These are phyloP conservation scores for Olyra latifolia DNA, from an alignment of 176 grass and related monocot genomes.

Conservation along the genomic window DNA sequence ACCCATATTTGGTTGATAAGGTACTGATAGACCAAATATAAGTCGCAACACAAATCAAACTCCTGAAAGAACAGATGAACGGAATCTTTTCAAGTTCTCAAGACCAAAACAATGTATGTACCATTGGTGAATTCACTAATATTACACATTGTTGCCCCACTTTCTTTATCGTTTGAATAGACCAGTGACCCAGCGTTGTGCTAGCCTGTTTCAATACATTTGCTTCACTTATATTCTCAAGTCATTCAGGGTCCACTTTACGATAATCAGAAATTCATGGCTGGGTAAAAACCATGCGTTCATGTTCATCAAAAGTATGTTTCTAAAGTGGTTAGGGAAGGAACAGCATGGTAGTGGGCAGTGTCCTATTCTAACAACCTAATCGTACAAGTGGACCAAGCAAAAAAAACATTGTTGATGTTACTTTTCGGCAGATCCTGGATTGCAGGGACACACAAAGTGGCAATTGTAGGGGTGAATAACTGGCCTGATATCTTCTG, in stretches of 20 bases:
- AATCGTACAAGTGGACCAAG: constrained; percentile 34
- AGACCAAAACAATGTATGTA: not conserved
- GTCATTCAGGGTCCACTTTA: not conserved
- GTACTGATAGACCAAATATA: not conserved
- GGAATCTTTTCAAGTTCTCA: not conserved
- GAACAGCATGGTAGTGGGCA: constrained; percentile 27
- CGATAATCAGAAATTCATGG: constrained; percentile 17
- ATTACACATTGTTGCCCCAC: not conserved
- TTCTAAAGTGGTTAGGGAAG: constrained; percentile 26
- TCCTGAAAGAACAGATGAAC: not conserved
- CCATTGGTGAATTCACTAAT: not conserved
- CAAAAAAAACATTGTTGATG: constrained; percentile 1
- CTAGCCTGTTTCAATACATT: not conserved
- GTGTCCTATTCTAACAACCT: constrained; percentile 40
- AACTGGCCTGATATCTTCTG: not conserved
- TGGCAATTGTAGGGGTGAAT: constrained; percentile 7
- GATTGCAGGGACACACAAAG: constrained; percentile 4
- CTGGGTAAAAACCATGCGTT: not conserved
- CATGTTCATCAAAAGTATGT: constrained; percentile 25
- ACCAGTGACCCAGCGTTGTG: not conserved
- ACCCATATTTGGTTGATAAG: not conserved
- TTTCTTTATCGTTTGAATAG: not conserved
- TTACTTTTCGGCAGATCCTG: constrained; percentile 25
- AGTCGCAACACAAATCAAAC: not conserved
- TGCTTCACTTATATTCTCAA: not conserved